Percentiles rank a stretch among this genome's conserved stretches.
phyloP scores from a whole-genome alignment of 768 basidiomycete genomes.

The Kwoniella sp. region DNA sequence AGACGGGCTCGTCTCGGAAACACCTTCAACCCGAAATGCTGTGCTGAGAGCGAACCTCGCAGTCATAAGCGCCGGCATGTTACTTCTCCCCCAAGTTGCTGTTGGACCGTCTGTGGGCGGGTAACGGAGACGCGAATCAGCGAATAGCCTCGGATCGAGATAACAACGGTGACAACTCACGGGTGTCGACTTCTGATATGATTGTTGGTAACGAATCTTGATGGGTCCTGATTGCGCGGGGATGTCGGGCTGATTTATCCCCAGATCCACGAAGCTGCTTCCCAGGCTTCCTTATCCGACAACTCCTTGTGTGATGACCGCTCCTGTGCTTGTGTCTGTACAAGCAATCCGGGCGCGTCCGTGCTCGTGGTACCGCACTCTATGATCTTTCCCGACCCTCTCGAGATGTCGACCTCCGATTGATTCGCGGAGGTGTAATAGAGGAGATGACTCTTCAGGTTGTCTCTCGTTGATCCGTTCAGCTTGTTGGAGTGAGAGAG shows the following conservation, averaged over 20 bases:
- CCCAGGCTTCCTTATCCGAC: neutral
- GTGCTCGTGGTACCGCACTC: neutral
- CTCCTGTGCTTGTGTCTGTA: neutral
- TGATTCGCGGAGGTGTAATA: neutral
- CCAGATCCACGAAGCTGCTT: neutral
- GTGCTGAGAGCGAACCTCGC: too few relatives aligned
- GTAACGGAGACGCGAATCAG: too few relatives aligned
- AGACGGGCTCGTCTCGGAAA: too few relatives aligned
- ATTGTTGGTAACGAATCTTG: too few relatives aligned
- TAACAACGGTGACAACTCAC: too few relatives aligned
- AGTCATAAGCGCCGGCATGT: too few relatives aligned
- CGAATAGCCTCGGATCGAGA: too few relatives aligned
- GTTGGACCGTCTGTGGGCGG: too few relatives aligned
- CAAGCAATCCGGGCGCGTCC: neutral
- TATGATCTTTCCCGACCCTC: too few relatives aligned
- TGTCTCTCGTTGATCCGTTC: neutral
- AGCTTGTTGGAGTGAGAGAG: neutral
- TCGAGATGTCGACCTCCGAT: neutral
- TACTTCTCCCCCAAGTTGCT: too few relatives aligned
- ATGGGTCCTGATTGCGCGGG: neutral
- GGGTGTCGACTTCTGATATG: too few relatives aligned
- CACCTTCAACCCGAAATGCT: too few relatives aligned
- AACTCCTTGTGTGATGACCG: neutral
- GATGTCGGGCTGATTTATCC: neutral
- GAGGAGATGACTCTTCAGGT: neutral